These are phyloP conservation scores for Diddensiella caesifluorescens DNA, from an alignment of 805 yeast genomes.

Conservation along the genomic window DNA sequence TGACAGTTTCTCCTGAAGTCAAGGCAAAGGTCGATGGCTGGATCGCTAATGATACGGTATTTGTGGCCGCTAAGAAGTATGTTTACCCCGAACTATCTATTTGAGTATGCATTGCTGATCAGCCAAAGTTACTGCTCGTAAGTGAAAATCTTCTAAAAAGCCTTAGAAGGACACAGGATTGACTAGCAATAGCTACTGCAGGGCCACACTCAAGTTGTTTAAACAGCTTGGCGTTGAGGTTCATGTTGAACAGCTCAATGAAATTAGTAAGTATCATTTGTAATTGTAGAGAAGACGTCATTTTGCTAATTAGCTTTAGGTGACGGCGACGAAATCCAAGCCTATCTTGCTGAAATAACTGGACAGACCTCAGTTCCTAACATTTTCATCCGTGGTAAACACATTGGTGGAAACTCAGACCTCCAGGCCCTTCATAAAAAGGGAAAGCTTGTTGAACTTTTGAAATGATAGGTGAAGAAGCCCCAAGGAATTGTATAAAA, in stretches of 20 bases:
- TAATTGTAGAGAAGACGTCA: not conserved
- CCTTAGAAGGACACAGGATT: not conserved
- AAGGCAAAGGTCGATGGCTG: conserved; percentile 18
- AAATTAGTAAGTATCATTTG: conserved; percentile 8
- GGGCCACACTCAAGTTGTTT: conserved; percentile 43
- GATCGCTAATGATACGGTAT: conserved; percentile 20
- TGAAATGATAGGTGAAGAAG: conserved; percentile 13
- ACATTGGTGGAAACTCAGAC: conserved; percentile 93
- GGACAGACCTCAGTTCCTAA: conserved; percentile 96
- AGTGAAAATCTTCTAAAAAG: conserved; percentile 29
- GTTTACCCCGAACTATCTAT: not conserved
- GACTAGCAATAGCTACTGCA: conserved; percentile 31
- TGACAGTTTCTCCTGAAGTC: conserved; percentile 8
- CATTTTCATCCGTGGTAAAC: conserved; percentile 83
- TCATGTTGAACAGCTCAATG: conserved; percentile 48
- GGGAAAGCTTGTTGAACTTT: conserved; percentile 50
- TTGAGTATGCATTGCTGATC: not conserved
- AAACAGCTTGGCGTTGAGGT: conserved; percentile 35
- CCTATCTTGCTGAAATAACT: conserved; percentile 66
- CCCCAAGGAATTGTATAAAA: too few species aligned
- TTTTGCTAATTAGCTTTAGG: conserved; percentile 22
- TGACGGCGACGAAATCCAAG: conserved; percentile 81
- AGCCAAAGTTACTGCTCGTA: conserved; percentile 49
- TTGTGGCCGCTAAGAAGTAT: conserved; percentile 64
- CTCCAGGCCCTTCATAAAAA: conserved; percentile 62